Conservation (phyloP, 345 rosid genomes). For the Lenwebbia sp. region DNA sequence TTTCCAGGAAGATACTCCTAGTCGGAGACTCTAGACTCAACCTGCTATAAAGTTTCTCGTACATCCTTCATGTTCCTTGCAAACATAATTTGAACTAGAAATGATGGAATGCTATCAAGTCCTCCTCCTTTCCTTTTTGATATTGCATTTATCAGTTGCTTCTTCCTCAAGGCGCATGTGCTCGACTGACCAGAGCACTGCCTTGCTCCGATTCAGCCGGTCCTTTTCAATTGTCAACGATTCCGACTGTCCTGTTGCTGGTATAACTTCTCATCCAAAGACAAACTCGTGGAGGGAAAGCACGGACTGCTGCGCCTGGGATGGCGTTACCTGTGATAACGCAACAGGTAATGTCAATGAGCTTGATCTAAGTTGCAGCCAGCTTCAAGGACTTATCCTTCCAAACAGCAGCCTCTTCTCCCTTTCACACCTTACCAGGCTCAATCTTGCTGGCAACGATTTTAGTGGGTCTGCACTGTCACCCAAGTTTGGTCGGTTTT, state of each 20-base stretch:
- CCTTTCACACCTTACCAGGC: not conserved
- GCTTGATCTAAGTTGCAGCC: not conserved
- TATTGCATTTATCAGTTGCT: not conserved
- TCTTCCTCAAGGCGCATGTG: not conserved
- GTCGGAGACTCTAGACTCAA: not conserved
- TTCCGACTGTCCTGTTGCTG: not conserved
- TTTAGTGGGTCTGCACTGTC: not conserved
- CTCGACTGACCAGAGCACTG: not conserved
- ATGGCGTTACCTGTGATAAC: not conserved
- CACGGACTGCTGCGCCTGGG: not conserved
- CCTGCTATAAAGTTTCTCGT: not conserved
- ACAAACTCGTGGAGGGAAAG: not conserved
- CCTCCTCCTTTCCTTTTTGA: not conserved
- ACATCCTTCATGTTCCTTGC: not conserved
- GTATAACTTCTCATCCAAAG: not conserved
- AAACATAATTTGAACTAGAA: not conserved
- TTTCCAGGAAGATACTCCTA: not conserved
- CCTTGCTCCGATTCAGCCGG: not conserved
- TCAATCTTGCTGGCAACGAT: not conserved
- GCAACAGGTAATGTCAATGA: not conserved
- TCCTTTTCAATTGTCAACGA: not conserved
- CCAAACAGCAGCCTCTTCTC: not conserved
- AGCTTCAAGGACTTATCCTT: not conserved
- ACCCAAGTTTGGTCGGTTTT: not conserved
- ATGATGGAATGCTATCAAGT: not conserved